Base-by-base conservation (phyloP, 108 stramenopile species). In the Cyclotella atomus region DNA sequence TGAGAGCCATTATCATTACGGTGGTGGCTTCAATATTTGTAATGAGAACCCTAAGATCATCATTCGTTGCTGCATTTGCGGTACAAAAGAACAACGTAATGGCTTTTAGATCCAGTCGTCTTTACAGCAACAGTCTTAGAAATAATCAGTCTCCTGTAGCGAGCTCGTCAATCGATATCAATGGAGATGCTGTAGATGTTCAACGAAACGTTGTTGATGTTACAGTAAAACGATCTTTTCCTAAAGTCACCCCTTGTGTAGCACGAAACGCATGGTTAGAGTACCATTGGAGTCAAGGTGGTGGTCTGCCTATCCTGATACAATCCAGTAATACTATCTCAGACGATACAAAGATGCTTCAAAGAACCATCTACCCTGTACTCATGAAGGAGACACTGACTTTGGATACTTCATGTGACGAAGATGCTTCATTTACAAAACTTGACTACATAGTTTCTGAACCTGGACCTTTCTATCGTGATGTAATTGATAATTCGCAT, bases 281-380 rank as follows among this genome's bases (percentile, higher is more conserved):
- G 12, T 50, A 84, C 29, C 79, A 81, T 54, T 84, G 83, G 83
- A 71, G 34, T 57, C 70, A 63, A 46, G 83, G 83, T 14, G 79
- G 83, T 2, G 83, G 83, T 16, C 63, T 84, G 49, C 83, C 83
- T 4, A 76, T 84, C 24, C 0, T 72, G 17, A 53, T 79, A 44
- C 23, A 65, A 14, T 50, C 35, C 12, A 15, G 1, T 35, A 17
- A 46, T 23, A 15, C 50, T 46, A 29, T 55, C 50, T 34, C 27
- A 34, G 50, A 68, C 15, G 20, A 30, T n/a, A 16, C 71, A 49
- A 19, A 35, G 16, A 1, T 41, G 16, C 29, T 32, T 15, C 36
- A 70, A 68, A 38, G 82, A 35, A 68, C 65, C 3, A 77, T 84
- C 33, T 57, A 65, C 38, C 79, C 84, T 17, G 65, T 77, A 0